These are phyloP conservation scores for Glycyrrhiza uralensis DNA, from an alignment of 306 rosid genomes.

Conservation along the genomic window DNA sequence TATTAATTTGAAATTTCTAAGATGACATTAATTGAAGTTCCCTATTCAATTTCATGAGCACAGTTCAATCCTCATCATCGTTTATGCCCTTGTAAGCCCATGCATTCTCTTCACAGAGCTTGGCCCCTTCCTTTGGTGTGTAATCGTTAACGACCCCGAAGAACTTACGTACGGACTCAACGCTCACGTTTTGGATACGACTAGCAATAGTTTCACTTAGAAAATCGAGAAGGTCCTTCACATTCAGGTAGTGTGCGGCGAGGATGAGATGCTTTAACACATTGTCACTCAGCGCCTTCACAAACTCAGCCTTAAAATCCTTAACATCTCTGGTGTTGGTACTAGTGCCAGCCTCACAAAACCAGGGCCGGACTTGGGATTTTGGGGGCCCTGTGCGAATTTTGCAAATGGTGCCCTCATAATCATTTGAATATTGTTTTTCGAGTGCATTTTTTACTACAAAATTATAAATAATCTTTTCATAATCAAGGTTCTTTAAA, in stretches of 20 bases:
- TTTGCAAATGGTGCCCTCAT: no score
- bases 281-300: neutral
- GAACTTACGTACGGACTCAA: constrained; percentile 14
- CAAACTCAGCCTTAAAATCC: neutral
- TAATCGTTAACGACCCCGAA: constrained; percentile 28
- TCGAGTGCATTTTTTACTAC: no score
- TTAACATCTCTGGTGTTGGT: neutral
- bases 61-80: constrained; percentile 23
- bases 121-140: constrained; percentile 23
- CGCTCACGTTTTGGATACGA: constrained; percentile 27
- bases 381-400: no score
- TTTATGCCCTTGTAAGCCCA: constrained; percentile 40
- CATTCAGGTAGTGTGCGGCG: constrained; percentile 25
- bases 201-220: neutral
- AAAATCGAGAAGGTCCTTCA: neutral
- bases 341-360: no score
- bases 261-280: constrained; percentile 1
- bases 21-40: no score
- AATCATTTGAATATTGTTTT: no score
- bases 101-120: neutral
- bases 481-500: no score
- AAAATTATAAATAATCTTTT: no score
- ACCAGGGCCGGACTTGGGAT: no score
- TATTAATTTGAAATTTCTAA: no score
- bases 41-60: no score